phyloP scores from a whole-genome alignment of 805 yeast genomes.

The Alloascoidea africana region DNA sequence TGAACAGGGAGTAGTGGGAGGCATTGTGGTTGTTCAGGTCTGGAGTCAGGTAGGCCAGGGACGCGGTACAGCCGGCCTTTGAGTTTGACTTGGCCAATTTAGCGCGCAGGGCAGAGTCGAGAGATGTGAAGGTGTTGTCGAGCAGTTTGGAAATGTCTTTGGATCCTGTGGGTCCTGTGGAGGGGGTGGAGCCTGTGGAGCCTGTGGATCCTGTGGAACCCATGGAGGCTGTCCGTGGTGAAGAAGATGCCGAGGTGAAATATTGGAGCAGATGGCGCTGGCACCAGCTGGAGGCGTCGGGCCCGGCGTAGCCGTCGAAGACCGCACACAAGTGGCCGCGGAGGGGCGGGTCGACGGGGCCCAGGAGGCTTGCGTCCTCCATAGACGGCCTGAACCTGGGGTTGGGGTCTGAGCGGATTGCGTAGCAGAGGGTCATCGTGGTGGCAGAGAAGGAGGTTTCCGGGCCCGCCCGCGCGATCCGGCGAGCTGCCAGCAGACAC shows the following conservation, averaged over 20 bases:
- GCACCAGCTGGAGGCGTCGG: neutral
- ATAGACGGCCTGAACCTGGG: neutral
- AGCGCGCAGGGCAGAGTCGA: neutral
- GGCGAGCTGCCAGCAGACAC: too few relatives aligned
- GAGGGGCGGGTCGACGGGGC: neutral
- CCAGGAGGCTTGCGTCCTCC: neutral
- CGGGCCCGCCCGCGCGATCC: too few relatives aligned
- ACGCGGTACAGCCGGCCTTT: neutral
- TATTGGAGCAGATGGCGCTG: neutral
- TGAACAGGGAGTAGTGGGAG: neutral
- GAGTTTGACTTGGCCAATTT: neutral
- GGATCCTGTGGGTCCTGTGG: neutral
- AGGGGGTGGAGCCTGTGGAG: neutral
- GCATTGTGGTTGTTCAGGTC: neutral
- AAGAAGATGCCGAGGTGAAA: neutral
- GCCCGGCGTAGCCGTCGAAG: neutral
- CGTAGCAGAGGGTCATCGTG: too few relatives aligned
- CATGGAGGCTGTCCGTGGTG: neutral
- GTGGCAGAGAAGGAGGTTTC: too few relatives aligned
- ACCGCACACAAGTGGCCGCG: neutral
- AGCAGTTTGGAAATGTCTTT: neutral
- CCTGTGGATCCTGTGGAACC: neutral
- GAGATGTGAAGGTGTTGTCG: neutral
- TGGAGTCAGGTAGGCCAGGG: neutral
- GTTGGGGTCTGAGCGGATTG: too few relatives aligned